phyloP scores from a whole-genome alignment of 2,329 filamentous ascomycete genomes.

The Colletotrichum incanum region DNA sequence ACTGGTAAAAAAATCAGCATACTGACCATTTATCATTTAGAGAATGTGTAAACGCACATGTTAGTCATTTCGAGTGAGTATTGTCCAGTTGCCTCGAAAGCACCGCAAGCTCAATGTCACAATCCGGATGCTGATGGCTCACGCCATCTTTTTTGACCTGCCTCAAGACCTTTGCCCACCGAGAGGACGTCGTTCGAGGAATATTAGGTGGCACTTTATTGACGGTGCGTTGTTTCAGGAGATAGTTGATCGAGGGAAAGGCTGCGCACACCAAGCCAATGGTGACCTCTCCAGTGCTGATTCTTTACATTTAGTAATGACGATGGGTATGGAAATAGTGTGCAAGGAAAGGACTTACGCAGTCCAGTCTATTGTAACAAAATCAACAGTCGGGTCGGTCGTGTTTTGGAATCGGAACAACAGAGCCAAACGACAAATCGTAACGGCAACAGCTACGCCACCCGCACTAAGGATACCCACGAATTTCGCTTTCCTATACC shows the following conservation, averaged over 20 bases:
- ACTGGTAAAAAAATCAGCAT: too few relatives aligned
- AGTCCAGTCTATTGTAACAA: conserved; percentile 42
- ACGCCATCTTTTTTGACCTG: background rate
- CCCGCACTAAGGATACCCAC: conserved; percentile 50
- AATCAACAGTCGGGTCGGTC: conserved; percentile 47
- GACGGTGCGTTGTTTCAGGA: conserved; percentile 26
- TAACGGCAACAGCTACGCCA: conserved; percentile 49
- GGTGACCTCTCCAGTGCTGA: conserved; percentile 40
- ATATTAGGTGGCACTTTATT: background rate
- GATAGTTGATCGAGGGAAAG: conserved; percentile 42
- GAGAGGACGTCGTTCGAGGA: background rate
- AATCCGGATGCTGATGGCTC: conserved; percentile 14
- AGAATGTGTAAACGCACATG: too few relatives aligned
- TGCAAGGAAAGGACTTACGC: conserved; percentile 18
- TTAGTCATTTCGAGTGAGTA: too few relatives aligned
- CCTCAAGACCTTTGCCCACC: conserved; percentile 8
- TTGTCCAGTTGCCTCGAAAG: too few relatives aligned
- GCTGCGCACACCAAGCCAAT: conserved; percentile 43
- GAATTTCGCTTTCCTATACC: conserved; percentile 52
- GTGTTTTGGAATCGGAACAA: conserved; percentile 45
- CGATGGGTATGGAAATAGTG: too few relatives aligned
- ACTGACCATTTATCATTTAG: too few relatives aligned
- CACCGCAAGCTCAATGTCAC: conserved; percentile 26
- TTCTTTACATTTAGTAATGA: background rate
- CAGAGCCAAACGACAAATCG: conserved; percentile 47